Percentiles rank a stretch among this genome's conserved stretches.
Evolutionary conservation across 306 rosid species (phyloP).

Genomic region (Alnus glutinosa): DNA sequence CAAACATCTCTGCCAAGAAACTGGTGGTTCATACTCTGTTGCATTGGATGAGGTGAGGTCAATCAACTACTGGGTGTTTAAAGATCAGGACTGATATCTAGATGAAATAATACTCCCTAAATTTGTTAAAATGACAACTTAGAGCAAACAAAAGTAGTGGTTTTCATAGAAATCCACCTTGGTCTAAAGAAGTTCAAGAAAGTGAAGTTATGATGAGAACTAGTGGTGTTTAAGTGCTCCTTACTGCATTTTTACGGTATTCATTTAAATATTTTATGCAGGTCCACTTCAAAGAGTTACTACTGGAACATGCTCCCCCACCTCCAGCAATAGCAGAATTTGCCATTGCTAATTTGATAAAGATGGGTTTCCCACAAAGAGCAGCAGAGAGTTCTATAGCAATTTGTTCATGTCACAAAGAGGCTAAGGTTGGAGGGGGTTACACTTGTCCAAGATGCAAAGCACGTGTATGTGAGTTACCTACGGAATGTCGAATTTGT

Average conservation of each 20-base stretch:
- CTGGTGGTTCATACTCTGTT: constrained; percentile 80
- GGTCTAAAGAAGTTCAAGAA: constrained; percentile 8
- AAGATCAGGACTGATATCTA: not conserved
- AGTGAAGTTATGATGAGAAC: not conserved
- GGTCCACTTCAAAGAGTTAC: constrained; percentile 81
- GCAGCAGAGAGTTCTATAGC: constrained; percentile 91
- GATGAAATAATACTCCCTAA: not conserved
- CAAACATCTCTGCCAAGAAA: constrained; percentile 91
- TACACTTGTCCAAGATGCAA: constrained; percentile 95
- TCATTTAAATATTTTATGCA: constrained; percentile 23
- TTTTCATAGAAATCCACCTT: not conserved
- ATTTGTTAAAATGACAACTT: not conserved
- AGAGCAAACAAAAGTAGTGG: not conserved
- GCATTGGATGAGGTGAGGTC: constrained; percentile 88
- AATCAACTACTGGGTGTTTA: constrained; percentile 12
- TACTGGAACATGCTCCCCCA: constrained; percentile 95
- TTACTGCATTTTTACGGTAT: constrained; percentile 2
- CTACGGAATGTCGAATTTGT: constrained; percentile 88
- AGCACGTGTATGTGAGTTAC: constrained; percentile 95
- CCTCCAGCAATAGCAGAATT: constrained; percentile 98
- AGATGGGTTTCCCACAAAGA: constrained; percentile 99
- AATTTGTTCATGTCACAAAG: constrained; percentile 88
- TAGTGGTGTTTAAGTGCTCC: not conserved
- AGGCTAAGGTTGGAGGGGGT: constrained; percentile 88
- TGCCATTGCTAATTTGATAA: constrained; percentile 84